phyloP scores from a whole-genome alignment of 352 stramenopile genomes.

The Globisporangium abappressorium region DNA sequence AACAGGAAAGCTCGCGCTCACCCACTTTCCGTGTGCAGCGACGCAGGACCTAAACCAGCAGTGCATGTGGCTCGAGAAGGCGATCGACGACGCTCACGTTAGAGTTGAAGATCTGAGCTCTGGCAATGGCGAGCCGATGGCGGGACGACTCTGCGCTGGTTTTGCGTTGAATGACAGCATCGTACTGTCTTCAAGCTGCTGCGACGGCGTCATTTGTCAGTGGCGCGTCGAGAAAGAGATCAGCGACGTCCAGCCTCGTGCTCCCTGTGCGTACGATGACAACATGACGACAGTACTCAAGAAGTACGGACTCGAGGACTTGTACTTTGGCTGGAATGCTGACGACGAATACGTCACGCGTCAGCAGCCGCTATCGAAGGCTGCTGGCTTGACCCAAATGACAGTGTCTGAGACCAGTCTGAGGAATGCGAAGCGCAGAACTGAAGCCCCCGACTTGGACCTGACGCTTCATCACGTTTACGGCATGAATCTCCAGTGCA shows the following conservation, averaged over 20 bases:
- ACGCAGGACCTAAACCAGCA: constrained; percentile 4
- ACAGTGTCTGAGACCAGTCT: constrained; percentile 18
- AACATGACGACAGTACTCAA: constrained; percentile 22
- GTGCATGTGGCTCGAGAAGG: constrained; percentile 21
- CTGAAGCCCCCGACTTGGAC: constrained; percentile 58
- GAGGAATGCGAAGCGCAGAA: constrained; percentile 23
- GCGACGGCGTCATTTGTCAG: constrained; percentile 58
- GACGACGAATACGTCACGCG: constrained; percentile 3
- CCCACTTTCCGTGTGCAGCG: constrained; percentile 18
- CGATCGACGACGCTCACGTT: constrained; percentile 21
- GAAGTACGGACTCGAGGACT: constrained; percentile 30
- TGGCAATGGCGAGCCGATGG: constrained; percentile 1
- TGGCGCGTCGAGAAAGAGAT: constrained; percentile 60
- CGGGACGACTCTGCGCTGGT: constrained; percentile 12
- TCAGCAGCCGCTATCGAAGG: background rate
- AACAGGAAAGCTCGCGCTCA: constrained; percentile 15
- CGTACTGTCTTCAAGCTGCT: constrained; percentile 42
- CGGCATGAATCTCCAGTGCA: constrained; percentile 45
- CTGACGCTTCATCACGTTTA: constrained; percentile 43
- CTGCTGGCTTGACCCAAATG: background rate
- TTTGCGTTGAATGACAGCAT: constrained; percentile 70
- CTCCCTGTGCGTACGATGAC: constrained; percentile 22
- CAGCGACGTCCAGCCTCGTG: constrained; percentile 38
- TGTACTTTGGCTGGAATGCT: constrained; percentile 35
- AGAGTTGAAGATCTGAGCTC: background rate